Evolutionary conservation across 2,329 filamentous ascomycete species (phyloP).

Genomic region (Curvularia sp.): DNA sequence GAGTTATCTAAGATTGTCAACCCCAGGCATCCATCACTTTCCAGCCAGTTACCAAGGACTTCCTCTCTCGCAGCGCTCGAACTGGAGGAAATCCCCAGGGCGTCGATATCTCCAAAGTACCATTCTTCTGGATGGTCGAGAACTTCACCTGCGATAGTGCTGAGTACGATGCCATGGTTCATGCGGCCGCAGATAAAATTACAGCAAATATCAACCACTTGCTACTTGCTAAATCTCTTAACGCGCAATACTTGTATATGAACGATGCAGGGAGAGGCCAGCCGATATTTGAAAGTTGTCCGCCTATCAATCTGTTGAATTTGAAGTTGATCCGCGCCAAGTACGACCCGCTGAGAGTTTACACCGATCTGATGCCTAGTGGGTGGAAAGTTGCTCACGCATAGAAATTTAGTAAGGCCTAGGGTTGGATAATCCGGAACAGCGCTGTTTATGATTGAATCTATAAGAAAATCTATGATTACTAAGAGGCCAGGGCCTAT

Average conservation of each 20-base stretch:
- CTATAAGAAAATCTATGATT: no score
- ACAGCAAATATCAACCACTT: constrained; percentile 18
- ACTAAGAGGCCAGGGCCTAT: no score
- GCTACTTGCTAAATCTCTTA: constrained; percentile 5
- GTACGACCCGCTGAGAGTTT: constrained; percentile 42
- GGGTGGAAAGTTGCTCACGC: constrained; percentile 31
- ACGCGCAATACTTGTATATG: constrained; percentile 25
- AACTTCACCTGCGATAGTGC: constrained; percentile 21
- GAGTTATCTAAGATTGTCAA: constrained; percentile 12
- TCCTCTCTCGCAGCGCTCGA: constrained; percentile 20
- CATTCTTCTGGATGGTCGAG: constrained; percentile 29
- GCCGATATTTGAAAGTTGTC: constrained; percentile 38
- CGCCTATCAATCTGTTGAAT: constrained; percentile 35
- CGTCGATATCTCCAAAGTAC: constrained; percentile 21
- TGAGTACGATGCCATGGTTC: constrained; percentile 17
- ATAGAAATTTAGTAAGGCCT: not conserved
- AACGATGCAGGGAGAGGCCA: constrained; percentile 40
- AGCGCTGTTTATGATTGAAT: no score
- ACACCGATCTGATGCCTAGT: constrained; percentile 32
- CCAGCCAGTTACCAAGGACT: constrained; percentile 31
- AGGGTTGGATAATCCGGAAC: no score
- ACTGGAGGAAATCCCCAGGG: constrained; percentile 32
- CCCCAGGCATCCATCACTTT: constrained; percentile 25
- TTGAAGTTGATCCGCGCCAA: constrained; percentile 39
- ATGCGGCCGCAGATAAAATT: constrained; percentile 16